Base-by-base conservation (phyloP, 352 stramenopile genomes). In the Phytopythium delawarense region DNA sequence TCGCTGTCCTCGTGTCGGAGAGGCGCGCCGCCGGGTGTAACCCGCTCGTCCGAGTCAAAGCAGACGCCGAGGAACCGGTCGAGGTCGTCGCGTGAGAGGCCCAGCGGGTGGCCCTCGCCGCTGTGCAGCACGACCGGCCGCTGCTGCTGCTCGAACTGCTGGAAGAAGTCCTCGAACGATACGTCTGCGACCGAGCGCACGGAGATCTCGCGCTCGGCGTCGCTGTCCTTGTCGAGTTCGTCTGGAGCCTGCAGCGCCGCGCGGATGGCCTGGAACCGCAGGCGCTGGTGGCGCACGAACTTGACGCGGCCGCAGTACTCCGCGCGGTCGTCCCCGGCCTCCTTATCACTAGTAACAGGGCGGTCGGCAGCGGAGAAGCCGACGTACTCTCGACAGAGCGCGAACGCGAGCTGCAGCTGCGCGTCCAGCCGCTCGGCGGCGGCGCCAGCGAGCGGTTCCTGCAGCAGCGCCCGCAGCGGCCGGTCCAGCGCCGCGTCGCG, bases 161-260 rank as follows among this genome's bases (percentile, higher is more conserved):
- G 76, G 52, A 91, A 87, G 64, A 91, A 91, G 49, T 71, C 70
- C 57, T 91, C 76, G 42, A 87, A 80, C 44, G 66, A 72, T n/a
- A 88, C 11, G 4, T 78, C 63, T 1, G 63, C 39, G 1, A 42
- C 61, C 11, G 35, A 20, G 40, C 56, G 70, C 30, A 34, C 60
- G 1, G 72, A 59, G 4, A 88, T 60, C 15, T 25, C 11, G 18
- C 2, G 35, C 34, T 35, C 54, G 48, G 7, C n/a, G 5, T 32
- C 5, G 13, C 25, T 18, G 15, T 35, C 12, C 59, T 20, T 50
- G 15, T 50, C 48, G 35, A 57, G 57, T 11, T 46, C 40, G 18
- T 46, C 20, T n/a, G 35, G 35, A 40, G 40, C 40, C 18, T 46
- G 40, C 40, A 84, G 45, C 39, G 70, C 64, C 16, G 57, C 53